Percentiles rank a stretch among this genome's conserved stretches.
phyloP scores from a whole-genome alignment of 768 basidiomycete genomes.

The Leccinum uliginosum region DNA sequence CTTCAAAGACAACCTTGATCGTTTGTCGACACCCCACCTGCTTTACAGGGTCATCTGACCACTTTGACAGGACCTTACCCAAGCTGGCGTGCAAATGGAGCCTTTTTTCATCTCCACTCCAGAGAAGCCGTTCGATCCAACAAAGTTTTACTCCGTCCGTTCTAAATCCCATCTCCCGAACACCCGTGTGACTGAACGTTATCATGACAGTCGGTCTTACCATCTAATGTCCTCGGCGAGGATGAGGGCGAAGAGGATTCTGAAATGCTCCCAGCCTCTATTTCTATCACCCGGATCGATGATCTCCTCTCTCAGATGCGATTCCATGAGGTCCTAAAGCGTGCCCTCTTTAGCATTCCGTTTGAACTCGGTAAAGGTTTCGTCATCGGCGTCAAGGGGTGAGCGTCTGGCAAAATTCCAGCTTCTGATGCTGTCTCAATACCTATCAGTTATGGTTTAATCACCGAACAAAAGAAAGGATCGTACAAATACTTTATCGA shows the following conservation, averaged over 20 bases:
- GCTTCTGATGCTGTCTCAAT: slow-evolving; percentile 1
- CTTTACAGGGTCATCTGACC: neutral
- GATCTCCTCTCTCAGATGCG: slow-evolving; percentile 78
- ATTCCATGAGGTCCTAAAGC: slow-evolving; percentile 78
- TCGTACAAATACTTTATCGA: slow-evolving; percentile 80
- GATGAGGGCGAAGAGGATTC: slow-evolving; percentile 47
- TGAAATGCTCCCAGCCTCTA: slow-evolving; percentile 56
- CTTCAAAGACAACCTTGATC: slow-evolving; percentile 67
- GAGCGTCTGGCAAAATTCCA: slow-evolving; percentile 21
- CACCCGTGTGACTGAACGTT: slow-evolving; percentile 5
- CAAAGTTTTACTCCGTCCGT: slow-evolving; percentile 77
- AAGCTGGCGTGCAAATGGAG: slow-evolving; percentile 74
- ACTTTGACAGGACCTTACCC: slow-evolving; percentile 63
- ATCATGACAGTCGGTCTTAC: slow-evolving; percentile 51
- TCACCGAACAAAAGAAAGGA: slow-evolving; percentile 86
- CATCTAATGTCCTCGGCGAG: slow-evolving; percentile 43
- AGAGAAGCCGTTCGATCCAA: slow-evolving; percentile 63
- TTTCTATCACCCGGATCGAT: slow-evolving; percentile 73
- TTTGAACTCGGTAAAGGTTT: slow-evolving; percentile 74
- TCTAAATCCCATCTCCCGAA: neutral
- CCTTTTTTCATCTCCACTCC: slow-evolving; percentile 84
- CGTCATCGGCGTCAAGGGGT: slow-evolving; percentile 81
- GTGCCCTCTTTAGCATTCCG: slow-evolving; percentile 76
- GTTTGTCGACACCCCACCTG: slow-evolving; percentile 35
- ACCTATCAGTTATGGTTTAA: slow-evolving; percentile 68